Evolutionary conservation across 352 stramenopile genomes (phyloP).

Genomic region (Achlya hypogyna): DNA sequence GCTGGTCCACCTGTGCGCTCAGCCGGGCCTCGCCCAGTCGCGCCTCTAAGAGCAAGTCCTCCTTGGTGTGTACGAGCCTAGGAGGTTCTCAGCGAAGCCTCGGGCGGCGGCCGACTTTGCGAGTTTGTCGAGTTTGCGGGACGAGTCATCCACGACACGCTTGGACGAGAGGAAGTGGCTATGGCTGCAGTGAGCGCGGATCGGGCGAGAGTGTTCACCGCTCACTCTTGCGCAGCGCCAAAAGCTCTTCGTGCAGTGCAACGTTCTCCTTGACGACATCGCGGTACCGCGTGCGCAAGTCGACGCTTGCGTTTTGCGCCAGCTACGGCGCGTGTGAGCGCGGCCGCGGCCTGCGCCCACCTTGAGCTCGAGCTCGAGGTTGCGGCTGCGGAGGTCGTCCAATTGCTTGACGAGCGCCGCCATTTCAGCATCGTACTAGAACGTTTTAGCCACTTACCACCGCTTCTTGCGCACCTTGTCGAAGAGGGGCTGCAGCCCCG

Average conservation of each 20-base stretch:
- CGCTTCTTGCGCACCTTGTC: conserved; percentile 29
- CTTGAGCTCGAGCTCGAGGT: conserved; percentile 57
- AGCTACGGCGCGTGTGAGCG: neutral
- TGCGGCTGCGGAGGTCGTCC: conserved; percentile 44
- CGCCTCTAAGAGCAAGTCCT: conserved; percentile 16
- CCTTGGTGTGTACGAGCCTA: conserved; percentile 13
- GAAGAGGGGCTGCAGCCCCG: conserved; percentile 39
- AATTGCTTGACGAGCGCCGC: conserved; percentile 40
- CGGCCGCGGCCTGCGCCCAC: conserved; percentile 19
- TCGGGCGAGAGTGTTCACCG: conserved; percentile 26
- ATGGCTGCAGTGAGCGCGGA: neutral
- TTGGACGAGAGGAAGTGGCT: conserved; percentile 58
- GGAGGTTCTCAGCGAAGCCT: neutral
- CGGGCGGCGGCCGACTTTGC: neutral
- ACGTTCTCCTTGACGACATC: conserved; percentile 48
- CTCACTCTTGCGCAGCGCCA: conserved; percentile 46
- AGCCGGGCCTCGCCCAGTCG: conserved; percentile 10
- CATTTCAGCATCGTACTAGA: conserved; percentile 61
- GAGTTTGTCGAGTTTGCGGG: conserved; percentile 37
- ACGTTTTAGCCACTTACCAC: neutral
- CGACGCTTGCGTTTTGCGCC: conserved; percentile 18
- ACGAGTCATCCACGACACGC: conserved; percentile 56
- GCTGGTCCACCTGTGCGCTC: conserved; percentile 18
- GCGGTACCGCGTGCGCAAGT: conserved; percentile 64
- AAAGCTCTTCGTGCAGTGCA: conserved; percentile 44